phyloP scores from a whole-genome alignment of 192 early-diverging fungal genomes.

The Chytriomyces confervae region DNA sequence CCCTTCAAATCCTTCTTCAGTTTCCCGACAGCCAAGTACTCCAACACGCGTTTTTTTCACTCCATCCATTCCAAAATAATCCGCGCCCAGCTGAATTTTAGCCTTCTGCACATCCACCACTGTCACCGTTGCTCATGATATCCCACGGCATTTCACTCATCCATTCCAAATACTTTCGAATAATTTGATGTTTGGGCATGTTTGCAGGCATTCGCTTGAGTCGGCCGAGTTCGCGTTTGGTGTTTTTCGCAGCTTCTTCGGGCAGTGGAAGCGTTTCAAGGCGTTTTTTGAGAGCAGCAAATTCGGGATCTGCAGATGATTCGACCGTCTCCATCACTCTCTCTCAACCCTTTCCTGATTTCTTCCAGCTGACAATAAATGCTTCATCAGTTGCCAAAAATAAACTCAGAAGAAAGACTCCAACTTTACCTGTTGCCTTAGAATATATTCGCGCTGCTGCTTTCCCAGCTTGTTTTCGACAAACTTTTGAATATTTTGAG shows the following conservation, averaged over 20 bases:
- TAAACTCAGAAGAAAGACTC: too few species aligned
- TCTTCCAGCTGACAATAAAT: conserved; percentile 78
- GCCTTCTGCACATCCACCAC: conserved; percentile 72
- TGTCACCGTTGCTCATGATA: conserved; percentile 50
- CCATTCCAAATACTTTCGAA: conserved; percentile 78
- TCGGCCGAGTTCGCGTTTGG: conserved; percentile 69
- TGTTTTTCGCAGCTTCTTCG: conserved; percentile 62
- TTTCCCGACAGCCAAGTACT: conserved; percentile 81
- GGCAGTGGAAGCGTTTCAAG: conserved; percentile 65
- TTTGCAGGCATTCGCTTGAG: conserved; percentile 72
- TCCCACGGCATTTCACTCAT: conserved; percentile 80
- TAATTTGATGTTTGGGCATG: conserved; percentile 82
- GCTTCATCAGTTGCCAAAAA: too few species aligned
- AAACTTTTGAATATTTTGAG: conserved; percentile 72
- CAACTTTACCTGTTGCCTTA: conserved; percentile 77
- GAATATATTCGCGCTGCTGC: conserved; percentile 82
- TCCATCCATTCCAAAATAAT: conserved; percentile 79
- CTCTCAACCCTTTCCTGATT: conserved; percentile 80
- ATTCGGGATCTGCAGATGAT: conserved; percentile 65
- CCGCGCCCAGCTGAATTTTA: too few species aligned
- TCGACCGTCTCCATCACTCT: conserved; percentile 67
- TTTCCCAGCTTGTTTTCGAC: conserved; percentile 77
- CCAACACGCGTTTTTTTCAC: conserved; percentile 83
- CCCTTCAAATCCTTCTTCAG: conserved; percentile 75
- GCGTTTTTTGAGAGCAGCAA: conserved; percentile 74